Percentiles rank a stretch among this genome's conserved stretches.
phyloP scores from a whole-genome alignment of 352 stramenopile species.

The Globisporangium yorkense region DNA sequence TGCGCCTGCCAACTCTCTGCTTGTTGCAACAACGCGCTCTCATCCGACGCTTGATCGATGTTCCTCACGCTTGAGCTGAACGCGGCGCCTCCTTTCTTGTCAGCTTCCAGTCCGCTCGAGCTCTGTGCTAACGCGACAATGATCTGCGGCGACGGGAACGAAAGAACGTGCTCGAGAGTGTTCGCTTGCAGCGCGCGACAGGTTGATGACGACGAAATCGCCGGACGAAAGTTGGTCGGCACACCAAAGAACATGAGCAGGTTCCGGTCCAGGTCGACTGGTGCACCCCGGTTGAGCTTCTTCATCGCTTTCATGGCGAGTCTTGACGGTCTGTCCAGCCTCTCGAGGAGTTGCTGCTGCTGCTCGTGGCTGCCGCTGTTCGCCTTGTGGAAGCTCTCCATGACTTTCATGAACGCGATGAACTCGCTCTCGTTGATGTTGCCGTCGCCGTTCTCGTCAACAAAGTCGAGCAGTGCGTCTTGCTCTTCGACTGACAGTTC shows the following conservation, averaged over 20 bases:
- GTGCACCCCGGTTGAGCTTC: constrained; percentile 60
- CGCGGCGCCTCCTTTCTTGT: background rate
- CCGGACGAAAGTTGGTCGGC: constrained; percentile 69
- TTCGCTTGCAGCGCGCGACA: constrained; percentile 45
- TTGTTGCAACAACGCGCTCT: constrained; percentile 40
- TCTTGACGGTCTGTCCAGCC: constrained; percentile 35
- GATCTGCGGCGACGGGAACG: constrained; percentile 65
- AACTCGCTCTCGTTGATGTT: constrained; percentile 67
- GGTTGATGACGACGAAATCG: constrained; percentile 48
- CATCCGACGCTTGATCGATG: constrained; percentile 14
- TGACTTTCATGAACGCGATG: constrained; percentile 64
- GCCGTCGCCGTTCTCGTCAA: constrained; percentile 56
- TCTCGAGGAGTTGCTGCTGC: constrained; percentile 29
- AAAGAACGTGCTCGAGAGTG: constrained; percentile 61
- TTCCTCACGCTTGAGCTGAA: background rate
- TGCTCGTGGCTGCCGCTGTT: constrained; percentile 23
- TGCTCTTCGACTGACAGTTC: constrained; percentile 72
- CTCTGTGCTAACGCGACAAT: constrained; percentile 45
- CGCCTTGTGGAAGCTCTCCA: constrained; percentile 46
- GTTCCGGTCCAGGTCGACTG: constrained; percentile 61
- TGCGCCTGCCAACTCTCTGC: constrained; percentile 48
- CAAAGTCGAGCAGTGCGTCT: constrained; percentile 60
- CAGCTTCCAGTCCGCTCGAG: constrained; percentile 5
- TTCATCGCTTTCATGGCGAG: constrained; percentile 68
- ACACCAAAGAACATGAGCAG: constrained; percentile 74